Evolutionary conservation across 1,284 basidiomycete genomes (phyloP).

Genomic region (Heterobasidion annosum): DNA sequence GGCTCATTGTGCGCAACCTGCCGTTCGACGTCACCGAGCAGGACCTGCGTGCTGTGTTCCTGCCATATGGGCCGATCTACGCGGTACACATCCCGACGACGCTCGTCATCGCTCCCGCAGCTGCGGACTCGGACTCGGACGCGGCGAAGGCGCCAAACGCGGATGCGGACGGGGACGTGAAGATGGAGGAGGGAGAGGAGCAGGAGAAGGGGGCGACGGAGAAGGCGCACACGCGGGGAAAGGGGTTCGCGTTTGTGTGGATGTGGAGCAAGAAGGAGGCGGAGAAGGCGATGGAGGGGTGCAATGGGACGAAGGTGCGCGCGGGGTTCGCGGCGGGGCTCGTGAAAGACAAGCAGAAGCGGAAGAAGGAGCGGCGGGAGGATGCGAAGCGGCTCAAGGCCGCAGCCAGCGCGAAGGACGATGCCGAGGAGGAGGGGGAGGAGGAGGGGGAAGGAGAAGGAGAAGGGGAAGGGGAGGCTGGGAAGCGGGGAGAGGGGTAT

Average conservation of each 20-base stretch:
- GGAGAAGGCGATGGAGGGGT: constrained; percentile 72
- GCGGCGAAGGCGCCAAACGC: constrained; percentile 9
- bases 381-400: constrained; percentile 42
- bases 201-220: constrained; percentile 6
- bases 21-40: constrained; percentile 78
- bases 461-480: constrained; percentile 25
- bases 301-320: constrained; percentile 73
- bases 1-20: constrained; percentile 90
- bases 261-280: constrained; percentile 85
- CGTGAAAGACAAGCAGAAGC: constrained; percentile 68
- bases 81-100: constrained; percentile 72
- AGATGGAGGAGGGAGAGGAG: constrained; percentile 12
- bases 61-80: constrained; percentile 84
- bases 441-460: constrained; percentile 19
- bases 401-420: constrained; percentile 20
- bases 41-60: constrained; percentile 83
- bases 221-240: constrained; percentile 28
- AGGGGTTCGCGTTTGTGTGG: constrained; percentile 97
- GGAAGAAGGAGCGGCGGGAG: constrained; percentile 54
- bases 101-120: constrained; percentile 14
- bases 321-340: constrained; percentile 62
- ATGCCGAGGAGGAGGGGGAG: constrained; percentile 23
- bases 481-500: constrained; percentile 7
- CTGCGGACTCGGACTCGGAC: constrained; percentile 1
- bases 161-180: constrained; percentile 20